Conservation (phyloP, 257 asterid species). For the Knoxia roxburghii region DNA sequence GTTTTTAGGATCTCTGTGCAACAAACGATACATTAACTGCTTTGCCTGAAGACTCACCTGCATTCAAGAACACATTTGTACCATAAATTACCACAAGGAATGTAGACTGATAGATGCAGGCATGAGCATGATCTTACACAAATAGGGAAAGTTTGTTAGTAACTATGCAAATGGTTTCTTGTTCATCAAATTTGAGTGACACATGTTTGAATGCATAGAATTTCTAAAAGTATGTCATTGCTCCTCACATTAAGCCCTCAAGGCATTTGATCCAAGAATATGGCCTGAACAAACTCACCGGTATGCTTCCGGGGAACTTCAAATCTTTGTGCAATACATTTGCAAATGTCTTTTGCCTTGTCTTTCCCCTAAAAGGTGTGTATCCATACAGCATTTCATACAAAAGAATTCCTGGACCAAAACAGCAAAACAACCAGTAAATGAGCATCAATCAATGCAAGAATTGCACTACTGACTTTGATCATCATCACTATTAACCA, state of each 20-base stretch:
- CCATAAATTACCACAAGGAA: background rate
- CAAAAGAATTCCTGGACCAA: constrained; percentile 72
- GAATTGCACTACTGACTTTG: too few species aligned
- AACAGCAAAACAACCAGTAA: constrained; percentile 14
- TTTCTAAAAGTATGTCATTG: too few species aligned
- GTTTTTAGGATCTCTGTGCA: constrained; percentile 91
- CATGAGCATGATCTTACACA: background rate
- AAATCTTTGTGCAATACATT: constrained; percentile 86
- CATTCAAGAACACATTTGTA: constrained; percentile 13
- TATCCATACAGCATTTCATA: constrained; percentile 95
- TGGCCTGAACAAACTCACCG: constrained; percentile 32
- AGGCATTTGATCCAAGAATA: constrained; percentile 10
- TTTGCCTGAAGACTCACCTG: constrained; percentile 88
- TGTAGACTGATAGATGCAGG: background rate
- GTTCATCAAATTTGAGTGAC: background rate
- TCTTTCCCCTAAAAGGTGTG: constrained; percentile 96
- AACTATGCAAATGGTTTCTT: background rate
- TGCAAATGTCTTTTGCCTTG: constrained; percentile 92
- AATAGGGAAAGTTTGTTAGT: too few species aligned
- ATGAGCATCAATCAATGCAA: background rate
- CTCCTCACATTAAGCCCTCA: too few species aligned
- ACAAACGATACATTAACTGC: constrained; percentile 75
- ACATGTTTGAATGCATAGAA: background rate
- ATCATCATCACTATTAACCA: too few species aligned
- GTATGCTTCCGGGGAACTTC: constrained; percentile 78